phyloP scores from a whole-genome alignment of 2,329 filamentous ascomycete species.

The Botrytis cinerea region DNA sequence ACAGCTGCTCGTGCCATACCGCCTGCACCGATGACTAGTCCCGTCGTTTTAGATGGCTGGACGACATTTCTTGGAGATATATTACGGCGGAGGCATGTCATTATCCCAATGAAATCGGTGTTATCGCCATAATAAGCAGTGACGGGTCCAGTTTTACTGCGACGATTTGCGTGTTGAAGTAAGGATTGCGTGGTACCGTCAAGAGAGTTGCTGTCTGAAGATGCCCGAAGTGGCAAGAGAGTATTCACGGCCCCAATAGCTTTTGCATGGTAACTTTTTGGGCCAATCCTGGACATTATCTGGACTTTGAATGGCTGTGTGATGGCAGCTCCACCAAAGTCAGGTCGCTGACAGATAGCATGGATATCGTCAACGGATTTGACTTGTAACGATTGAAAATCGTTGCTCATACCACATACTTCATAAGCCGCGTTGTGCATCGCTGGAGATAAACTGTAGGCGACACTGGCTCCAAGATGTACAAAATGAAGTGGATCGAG shows the following conservation, averaged over 20 bases:
- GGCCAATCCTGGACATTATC: constrained; percentile 63
- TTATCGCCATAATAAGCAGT: constrained; percentile 76
- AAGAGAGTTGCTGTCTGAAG: constrained; percentile 45
- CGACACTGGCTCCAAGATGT: constrained; percentile 71
- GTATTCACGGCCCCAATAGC: constrained; percentile 79
- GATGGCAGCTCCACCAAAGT: constrained; percentile 72
- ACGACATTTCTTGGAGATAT: constrained; percentile 72
- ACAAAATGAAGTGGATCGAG: constrained; percentile 71
- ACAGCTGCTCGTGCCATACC: constrained; percentile 79
- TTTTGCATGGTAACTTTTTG: constrained; percentile 69
- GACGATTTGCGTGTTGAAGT: constrained; percentile 48
- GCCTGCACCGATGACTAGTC: constrained; percentile 64
- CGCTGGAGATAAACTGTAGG: constrained; percentile 72
- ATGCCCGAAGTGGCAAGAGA: constrained; percentile 64
- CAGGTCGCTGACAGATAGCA: constrained; percentile 62
- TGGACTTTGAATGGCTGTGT: constrained; percentile 75
- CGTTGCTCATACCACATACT: constrained; percentile 67
- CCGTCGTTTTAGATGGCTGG: constrained; percentile 49
- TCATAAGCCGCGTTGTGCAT: constrained; percentile 75
- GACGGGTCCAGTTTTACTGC: constrained; percentile 66
- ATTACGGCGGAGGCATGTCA: constrained; percentile 70
- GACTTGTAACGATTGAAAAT: constrained; percentile 65
- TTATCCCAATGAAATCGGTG: constrained; percentile 79
- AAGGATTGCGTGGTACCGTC: constrained; percentile 49
- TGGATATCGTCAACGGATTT: constrained; percentile 63